phyloP scores from a whole-genome alignment of 148 eudicot genomes.

The Amaranthus hypochondriacus region DNA sequence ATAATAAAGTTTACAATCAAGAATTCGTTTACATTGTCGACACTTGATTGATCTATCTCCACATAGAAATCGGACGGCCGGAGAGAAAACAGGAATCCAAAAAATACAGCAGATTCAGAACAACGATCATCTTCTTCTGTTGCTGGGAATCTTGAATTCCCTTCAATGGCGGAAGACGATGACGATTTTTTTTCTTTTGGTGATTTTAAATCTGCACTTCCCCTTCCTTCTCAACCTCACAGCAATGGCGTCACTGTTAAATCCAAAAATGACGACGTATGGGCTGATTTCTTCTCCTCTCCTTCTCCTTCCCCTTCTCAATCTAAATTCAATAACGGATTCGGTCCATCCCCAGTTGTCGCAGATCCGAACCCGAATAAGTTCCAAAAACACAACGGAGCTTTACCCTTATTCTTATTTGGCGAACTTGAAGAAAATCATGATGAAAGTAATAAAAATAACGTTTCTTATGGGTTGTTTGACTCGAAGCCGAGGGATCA shows the following conservation, averaged over 20 bases:
- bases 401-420: constrained; percentile 70
- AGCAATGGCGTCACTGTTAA: constrained; percentile 21
- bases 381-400: constrained; percentile 47
- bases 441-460: neutral
- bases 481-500: constrained; percentile 9
- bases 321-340: constrained; percentile 13
- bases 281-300: constrained; percentile 52
- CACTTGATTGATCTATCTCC: neutral
- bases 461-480: neutral
- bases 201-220: constrained; percentile 44
- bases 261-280: constrained; percentile 41
- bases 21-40: neutral
- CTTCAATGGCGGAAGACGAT: constrained; percentile 31
- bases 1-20: no score
- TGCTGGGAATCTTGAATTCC: neutral
- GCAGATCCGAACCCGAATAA: constrained; percentile 5
- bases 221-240: constrained; percentile 18
- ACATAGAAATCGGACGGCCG: constrained; percentile 4
- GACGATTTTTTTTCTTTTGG: constrained; percentile 51
- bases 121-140: no score
- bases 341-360: constrained; percentile 5
- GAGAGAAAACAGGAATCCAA: neutral
- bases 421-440: constrained; percentile 40
- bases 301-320: constrained; percentile 18
- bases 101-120: no score